Conservation (phyloP, 225 moss, liverwort and hornwort genomes). For the Thuidium tamariscinum region DNA sequence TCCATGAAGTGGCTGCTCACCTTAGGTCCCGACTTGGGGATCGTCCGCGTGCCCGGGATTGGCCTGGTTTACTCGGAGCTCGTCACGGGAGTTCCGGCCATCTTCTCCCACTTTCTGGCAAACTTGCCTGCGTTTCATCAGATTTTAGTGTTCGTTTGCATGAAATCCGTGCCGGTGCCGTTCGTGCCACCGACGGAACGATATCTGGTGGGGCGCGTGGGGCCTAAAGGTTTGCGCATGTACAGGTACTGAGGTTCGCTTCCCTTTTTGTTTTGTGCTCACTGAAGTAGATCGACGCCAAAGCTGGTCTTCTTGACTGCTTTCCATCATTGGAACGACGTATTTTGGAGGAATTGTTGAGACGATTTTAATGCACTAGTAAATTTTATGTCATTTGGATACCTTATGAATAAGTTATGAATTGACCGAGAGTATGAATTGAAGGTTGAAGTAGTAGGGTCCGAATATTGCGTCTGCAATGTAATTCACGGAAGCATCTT, state of each 20-base stretch:
- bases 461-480: not conserved
- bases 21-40: slow-evolving; percentile 29
- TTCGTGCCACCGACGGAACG: slow-evolving; percentile 29
- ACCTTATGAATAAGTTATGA: not conserved
- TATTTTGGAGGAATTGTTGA: not conserved
- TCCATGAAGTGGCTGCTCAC: slow-evolving; percentile 33
- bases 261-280: not conserved
- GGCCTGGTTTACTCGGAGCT: slow-evolving; percentile 37
- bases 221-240: slow-evolving; percentile 25
- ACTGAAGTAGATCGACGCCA: not conserved
- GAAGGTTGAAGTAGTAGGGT: not conserved
- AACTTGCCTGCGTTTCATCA: slow-evolving; percentile 44
- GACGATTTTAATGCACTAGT: not conserved
- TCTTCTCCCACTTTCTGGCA: slow-evolving; percentile 41
- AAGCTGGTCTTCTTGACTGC: not conserved
- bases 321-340: not conserved
- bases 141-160: slow-evolving; percentile 35
- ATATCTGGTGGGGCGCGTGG: slow-evolving; percentile 31
- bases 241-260: slow-evolving; percentile 15
- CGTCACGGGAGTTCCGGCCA: slow-evolving; percentile 32
- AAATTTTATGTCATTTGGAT: not conserved
- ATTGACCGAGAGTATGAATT: no score
- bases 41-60: slow-evolving; percentile 36
- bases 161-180: slow-evolving; percentile 32
- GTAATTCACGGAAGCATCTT: not conserved